Conservation (phyloP, 495 filamentous ascomycete genomes). For the Xylaria venustula region DNA sequence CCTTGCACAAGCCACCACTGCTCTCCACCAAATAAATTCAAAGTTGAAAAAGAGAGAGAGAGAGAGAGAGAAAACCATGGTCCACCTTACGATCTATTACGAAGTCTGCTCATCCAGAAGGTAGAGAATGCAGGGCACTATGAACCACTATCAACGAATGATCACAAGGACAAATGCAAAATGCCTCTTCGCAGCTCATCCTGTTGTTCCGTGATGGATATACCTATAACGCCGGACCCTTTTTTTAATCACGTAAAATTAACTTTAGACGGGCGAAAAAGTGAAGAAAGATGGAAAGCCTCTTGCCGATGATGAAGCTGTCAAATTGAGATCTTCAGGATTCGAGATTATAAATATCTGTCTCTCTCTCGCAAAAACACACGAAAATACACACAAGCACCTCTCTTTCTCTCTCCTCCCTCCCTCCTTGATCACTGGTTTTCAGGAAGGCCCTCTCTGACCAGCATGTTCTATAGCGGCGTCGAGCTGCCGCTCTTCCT, state of each 20-base stretch:
- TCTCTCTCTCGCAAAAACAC: not conserved
- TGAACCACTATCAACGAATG: conserved; percentile 3
- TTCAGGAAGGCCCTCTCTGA: conserved; percentile 13
- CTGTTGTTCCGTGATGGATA: conserved; percentile 6
- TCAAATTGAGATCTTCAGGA: not conserved
- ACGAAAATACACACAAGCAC: no score
- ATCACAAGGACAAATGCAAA: not conserved
- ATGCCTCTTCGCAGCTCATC: not conserved
- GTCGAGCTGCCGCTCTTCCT: conserved; percentile 49
- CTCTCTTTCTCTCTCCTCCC: no score
- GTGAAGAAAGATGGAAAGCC: not conserved
- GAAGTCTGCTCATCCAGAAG: no score
- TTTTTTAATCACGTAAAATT: not conserved
- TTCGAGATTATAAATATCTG: not conserved
- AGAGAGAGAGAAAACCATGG: no score
- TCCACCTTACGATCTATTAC: no score
- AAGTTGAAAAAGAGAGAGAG: no score
- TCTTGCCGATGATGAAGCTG: not conserved
- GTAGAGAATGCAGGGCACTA: no score
- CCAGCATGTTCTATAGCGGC: conserved; percentile 45
- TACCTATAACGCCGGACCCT: not conserved
- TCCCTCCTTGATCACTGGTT: no score
- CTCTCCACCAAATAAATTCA: not conserved
- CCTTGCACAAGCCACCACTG: no score
- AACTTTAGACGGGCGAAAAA: no score